These are phyloP conservation scores for Fusarium sublunatum DNA, from an alignment of 2,329 filamentous ascomycete species.

Conservation along the genomic window DNA sequence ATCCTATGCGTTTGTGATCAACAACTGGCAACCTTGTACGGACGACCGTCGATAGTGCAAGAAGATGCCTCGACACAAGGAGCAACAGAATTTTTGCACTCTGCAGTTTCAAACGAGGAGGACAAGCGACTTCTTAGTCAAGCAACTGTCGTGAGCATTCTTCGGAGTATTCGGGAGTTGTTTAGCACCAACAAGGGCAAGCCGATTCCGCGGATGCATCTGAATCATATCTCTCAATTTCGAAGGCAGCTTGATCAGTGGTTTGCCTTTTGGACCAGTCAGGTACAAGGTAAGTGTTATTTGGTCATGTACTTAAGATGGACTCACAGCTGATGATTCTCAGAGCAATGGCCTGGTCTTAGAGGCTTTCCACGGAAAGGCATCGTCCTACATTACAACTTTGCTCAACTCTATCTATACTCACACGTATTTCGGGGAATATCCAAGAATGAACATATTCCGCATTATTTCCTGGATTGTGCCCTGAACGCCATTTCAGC, in stretches of 20 bases:
- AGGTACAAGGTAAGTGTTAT: constrained; percentile 39
- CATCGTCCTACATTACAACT: constrained; percentile 53
- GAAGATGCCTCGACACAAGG: constrained; percentile 67
- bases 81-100: constrained; percentile 63
- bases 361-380: constrained; percentile 53
- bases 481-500: constrained; percentile 48
- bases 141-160: constrained; percentile 66
- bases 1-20: constrained; percentile 69
- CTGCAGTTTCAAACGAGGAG: constrained; percentile 60
- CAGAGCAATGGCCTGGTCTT: constrained; percentile 52
- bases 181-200: constrained; percentile 67
- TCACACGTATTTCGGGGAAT: constrained; percentile 54
- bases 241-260: constrained; percentile 51
- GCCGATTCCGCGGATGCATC: constrained; percentile 61
- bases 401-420: constrained; percentile 54
- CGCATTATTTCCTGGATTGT: constrained; percentile 46
- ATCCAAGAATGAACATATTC: constrained; percentile 43
- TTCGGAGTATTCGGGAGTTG: constrained; percentile 63
- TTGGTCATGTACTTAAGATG: accelerated
- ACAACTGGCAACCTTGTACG: constrained; percentile 70
- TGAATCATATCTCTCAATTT: constrained; percentile 56
- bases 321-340: neutral
- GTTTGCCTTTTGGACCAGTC: constrained; percentile 50
- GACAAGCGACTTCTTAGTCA: constrained; percentile 68
- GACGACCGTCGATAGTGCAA: constrained; percentile 65